Evolutionary conservation across 2,329 filamentous ascomycete genomes (phyloP).

Genomic region (Annulohypoxylon truncatum): DNA sequence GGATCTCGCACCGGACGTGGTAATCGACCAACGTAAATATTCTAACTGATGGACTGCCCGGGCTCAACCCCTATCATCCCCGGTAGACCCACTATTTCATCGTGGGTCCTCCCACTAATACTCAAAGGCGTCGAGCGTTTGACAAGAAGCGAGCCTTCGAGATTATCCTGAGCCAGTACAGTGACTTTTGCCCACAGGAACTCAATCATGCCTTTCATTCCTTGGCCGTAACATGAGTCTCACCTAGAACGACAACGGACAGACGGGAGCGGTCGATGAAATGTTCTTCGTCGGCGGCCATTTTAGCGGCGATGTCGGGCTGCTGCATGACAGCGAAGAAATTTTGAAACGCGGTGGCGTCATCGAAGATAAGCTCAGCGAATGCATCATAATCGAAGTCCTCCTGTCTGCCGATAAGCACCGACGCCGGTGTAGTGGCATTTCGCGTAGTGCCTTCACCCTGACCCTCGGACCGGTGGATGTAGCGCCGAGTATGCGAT

Average conservation of each 20-base stretch:
- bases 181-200: too few relatives aligned
- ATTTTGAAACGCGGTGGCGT: not conserved
- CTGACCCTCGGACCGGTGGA: constrained; percentile 14
- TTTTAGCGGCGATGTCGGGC: constrained; percentile 3
- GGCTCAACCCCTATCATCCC: too few relatives aligned
- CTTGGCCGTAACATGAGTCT: not conserved
- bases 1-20: too few relatives aligned
- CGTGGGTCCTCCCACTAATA: too few relatives aligned
- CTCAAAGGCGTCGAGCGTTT: too few relatives aligned
- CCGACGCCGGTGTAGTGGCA: not conserved
- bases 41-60: too few relatives aligned
- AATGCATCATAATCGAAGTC: constrained; percentile 26
- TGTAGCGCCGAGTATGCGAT: constrained; percentile 31
- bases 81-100: too few relatives aligned
- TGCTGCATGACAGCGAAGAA: not conserved
- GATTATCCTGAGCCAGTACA: too few relatives aligned
- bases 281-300: constrained; percentile 8
- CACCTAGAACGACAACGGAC: constrained; percentile 3
- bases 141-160: too few relatives aligned
- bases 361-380: constrained; percentile 21
- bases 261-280: constrained; percentile 6
- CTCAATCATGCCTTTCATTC: too few relatives aligned
- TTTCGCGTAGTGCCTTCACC: not conserved
- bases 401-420: constrained; percentile 14
- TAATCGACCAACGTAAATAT: too few relatives aligned